phyloP scores from a whole-genome alignment of 2,329 filamentous ascomycete genomes.

The Fusarium ambrosium region DNA sequence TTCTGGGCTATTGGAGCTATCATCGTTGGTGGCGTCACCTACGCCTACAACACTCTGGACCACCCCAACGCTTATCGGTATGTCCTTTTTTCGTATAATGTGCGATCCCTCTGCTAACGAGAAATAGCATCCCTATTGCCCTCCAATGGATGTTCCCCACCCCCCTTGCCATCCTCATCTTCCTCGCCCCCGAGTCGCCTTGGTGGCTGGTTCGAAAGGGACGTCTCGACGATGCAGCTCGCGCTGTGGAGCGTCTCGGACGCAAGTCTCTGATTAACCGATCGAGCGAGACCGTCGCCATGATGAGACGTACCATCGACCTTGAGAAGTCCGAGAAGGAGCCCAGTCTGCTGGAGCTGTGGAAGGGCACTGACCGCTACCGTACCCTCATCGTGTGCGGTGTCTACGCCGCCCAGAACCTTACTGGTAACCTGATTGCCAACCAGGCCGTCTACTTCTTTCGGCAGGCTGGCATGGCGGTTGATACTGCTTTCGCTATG shows the following conservation, averaged over 20 bases:
- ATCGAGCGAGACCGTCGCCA: constrained; percentile 60
- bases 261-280: constrained; percentile 38
- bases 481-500: constrained; percentile 69
- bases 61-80: constrained; percentile 38
- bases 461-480: constrained; percentile 68
- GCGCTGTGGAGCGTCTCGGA: constrained; percentile 63
- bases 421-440: constrained; percentile 72
- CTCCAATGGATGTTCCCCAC: constrained; percentile 72
- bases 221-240: constrained; percentile 56
- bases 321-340: constrained; percentile 60
- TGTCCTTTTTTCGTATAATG: constrained; percentile 20
- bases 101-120: constrained; percentile 46
- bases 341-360: constrained; percentile 65
- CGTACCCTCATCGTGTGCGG: constrained; percentile 69
- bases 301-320: constrained; percentile 70
- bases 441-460: constrained; percentile 75
- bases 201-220: constrained; percentile 69
- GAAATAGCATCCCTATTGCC: constrained; percentile 63
- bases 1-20: constrained; percentile 73
- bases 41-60: constrained; percentile 58
- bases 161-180: constrained; percentile 66
- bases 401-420: constrained; percentile 71
- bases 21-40: constrained; percentile 69
- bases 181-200: constrained; percentile 63
- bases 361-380: constrained; percentile 66